A percentile compares a stretch with the other conserved stretches of the same genome.
Evolutionary conservation across 352 stramenopile genomes (phyloP).

Genomic region (Globisporangium abappressorium): DNA sequence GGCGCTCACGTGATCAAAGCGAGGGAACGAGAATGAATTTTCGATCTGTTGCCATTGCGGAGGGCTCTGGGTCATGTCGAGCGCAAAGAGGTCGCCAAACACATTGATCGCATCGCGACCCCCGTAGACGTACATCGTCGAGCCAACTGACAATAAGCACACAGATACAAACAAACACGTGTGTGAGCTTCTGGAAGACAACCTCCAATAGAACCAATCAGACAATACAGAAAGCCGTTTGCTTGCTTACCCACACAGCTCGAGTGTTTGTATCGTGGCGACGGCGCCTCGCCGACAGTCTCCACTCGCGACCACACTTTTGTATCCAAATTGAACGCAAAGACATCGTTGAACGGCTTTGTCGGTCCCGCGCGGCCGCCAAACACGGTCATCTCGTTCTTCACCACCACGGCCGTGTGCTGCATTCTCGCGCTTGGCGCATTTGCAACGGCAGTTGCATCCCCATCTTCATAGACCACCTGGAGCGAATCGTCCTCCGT

Average conservation of each 20-base stretch:
- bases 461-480: constrained; percentile 22
- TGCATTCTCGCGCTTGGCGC: constrained; percentile 65
- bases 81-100: constrained; percentile 64
- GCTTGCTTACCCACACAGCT: constrained; percentile 43
- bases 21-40: constrained; percentile 16
- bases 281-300: constrained; percentile 31
- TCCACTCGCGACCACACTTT: constrained; percentile 41
- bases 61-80: constrained; percentile 43
- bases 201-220: neutral
- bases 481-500: constrained; percentile 27
- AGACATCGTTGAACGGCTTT: constrained; percentile 68
- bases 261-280: constrained; percentile 75
- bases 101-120: constrained; percentile 66
- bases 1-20: constrained; percentile 63
- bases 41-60: constrained; percentile 51
- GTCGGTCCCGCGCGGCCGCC: constrained; percentile 68
- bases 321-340: constrained; percentile 44
- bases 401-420: constrained; percentile 58
- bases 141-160: constrained; percentile 40
- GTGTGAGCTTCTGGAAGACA: neutral
- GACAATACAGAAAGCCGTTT: neutral
- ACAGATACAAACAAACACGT: neutral
- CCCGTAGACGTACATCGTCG: constrained; percentile 67
- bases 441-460: constrained; percentile 7
- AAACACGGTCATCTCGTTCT: constrained; percentile 72